Base-by-base conservation (phyloP, 2,329 filamentous ascomycete species). In the Colletotrichum siamense region DNA sequence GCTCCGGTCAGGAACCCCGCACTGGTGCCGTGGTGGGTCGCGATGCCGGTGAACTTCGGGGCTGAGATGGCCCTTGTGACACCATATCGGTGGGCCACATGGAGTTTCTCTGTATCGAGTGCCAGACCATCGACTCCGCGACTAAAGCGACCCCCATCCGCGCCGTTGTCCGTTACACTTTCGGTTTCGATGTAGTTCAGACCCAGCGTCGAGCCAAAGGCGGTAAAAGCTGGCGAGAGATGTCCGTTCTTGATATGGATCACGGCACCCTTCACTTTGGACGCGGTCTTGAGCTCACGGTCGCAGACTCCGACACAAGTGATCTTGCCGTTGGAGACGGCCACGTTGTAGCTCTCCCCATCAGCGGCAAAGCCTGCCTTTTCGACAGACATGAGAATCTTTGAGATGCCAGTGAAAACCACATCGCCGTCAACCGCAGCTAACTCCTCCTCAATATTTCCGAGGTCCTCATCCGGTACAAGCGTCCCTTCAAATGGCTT, bases 111-210 rank as follows among this genome's bases (percentile, higher is more conserved):
- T n/a, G 86, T 88, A 67, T 89, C 89, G 1, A 92, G 84, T 3
- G 86, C 85, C 5, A 92, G 87, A 0, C 90, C 91, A 77, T 92
- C 91, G 7, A 91, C 83, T 4, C 89, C 92, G 16, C 92, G 88
- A 59, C 89, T 91, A 78, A 94, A 93, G 8, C 85, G 81, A 1
- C 85, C 81, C 0, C 83, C 82, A 70, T 85, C 86, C 1, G 81
- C 81, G 2, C 90, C 90, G 75, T 91, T 91, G 76, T 91, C 89
- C 1, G 88, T 90, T 57, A 85, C 84, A 8, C 85, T 80, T 75
- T 94, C 93, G 4, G 88, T 87, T 69, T 91, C 89, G 63, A 95
- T 94, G 55, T 91, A 92, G 77, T 90, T 90, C 5, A 95, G 87
- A 1, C 93, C 93, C 0, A 95, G 82, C 1, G 86, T 85, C 6